Conservation (phyloP, 352 stramenopile genomes). For the Globisporangium heterothallicum region DNA sequence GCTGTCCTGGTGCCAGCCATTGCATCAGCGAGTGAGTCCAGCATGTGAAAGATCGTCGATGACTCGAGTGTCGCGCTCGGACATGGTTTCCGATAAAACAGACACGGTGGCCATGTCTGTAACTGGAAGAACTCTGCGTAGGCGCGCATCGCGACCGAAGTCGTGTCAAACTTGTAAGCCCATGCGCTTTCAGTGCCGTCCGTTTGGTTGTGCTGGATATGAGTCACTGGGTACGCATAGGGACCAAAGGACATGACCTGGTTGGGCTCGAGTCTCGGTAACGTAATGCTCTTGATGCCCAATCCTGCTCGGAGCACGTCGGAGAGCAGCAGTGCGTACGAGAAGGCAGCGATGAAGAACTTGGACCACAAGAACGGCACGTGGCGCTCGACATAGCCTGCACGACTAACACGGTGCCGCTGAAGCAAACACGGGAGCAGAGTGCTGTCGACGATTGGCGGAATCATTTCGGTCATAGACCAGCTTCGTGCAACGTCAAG, state of each 20-base stretch:
- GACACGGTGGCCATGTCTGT: not conserved
- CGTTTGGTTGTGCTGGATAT: not conserved
- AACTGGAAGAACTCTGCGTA: not conserved
- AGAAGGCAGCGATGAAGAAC: constrained; percentile 5
- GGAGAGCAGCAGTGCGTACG: constrained; percentile 13
- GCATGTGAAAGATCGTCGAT: not conserved
- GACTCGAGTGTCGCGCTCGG: not conserved
- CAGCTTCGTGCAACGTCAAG: too few species aligned
- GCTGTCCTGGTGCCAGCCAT: too few species aligned
- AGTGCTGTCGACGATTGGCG: too few species aligned
- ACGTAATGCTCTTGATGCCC: not conserved
- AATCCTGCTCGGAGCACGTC: constrained; percentile 10
- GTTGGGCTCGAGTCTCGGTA: not conserved
- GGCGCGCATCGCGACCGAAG: not conserved
- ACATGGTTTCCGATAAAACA: not conserved
- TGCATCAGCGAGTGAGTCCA: not conserved
- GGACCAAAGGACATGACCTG: constrained; percentile 4
- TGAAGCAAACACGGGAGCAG: too few species aligned
- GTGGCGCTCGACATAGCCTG: not conserved
- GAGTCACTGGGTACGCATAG: constrained; percentile 1
- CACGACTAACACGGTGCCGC: too few species aligned
- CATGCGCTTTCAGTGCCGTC: not conserved
- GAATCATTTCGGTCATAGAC: too few species aligned
- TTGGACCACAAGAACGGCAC: constrained; percentile 8
- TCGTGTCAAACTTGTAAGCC: not conserved